Evolutionary conservation across 2,329 filamentous ascomycete species (phyloP), one percentile per base, ranked within the genome.

Genomic region (Fusarium miscanthi): DNA sequence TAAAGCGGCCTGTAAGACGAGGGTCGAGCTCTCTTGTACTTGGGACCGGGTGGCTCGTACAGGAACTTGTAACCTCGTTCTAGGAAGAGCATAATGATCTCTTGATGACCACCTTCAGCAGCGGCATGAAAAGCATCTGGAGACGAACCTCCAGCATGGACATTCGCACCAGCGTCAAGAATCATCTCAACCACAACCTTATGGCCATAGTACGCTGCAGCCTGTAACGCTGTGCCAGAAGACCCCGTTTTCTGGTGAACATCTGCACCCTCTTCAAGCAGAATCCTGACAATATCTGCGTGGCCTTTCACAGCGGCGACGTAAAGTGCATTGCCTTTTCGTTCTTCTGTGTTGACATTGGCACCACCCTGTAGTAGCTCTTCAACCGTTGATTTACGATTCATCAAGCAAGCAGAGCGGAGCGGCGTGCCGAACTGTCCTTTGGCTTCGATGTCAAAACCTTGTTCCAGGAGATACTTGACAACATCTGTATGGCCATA

Each of bases 341-440:
- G 35, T 2, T 54, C 67, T 7, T 27, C 33, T 17, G 45, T 40
- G 7, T 46, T 53, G 2, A 61, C 16, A 0, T 61, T n/a, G 12
- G 65, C 67, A 1, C 65, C 59, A 16, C 17, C 35, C 21, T 60
- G 59, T 16, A 70, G n/a, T 10, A 70, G 67, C 9, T 54, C 17
- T 37, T 33, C 8, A n/a, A 37, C 49, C 2, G 59, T 37, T 9
- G 37, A 33, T 17, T 53, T 41, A 7, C 46, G 59, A 3, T 65
- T 65, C 16, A 69, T 48, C 16, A 68, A 42, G 21, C 52, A 56
- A n/a, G 69, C 63, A 1, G 52, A 58, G 2, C 53, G 37, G 4
- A 72, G 27, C 8, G 68, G 67, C 4, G 69, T 60, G 2, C 68
- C 69, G 21, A 59, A 71, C 9, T 51, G 51, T 4, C 69, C 67